Conservation (phyloP, 352 stramenopile species). For the Globisporangium solare region DNA sequence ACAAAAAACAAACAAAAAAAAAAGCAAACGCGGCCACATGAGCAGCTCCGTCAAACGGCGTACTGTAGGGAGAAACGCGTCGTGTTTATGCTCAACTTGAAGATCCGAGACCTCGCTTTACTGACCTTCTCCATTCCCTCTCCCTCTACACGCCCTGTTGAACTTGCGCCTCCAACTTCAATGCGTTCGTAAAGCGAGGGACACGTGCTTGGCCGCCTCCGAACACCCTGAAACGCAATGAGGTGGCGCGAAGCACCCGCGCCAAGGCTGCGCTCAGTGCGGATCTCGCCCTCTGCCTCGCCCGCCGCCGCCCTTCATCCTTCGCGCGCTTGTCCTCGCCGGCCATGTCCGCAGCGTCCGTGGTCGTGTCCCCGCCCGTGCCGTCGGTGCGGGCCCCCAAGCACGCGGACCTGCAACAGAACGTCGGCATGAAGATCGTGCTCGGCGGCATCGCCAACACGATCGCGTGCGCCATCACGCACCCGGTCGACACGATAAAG, state of each 20-base stretch:
- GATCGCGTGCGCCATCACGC: conserved; percentile 40
- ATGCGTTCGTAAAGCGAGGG: conserved; percentile 1
- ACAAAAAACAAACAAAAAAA: too few relatives aligned
- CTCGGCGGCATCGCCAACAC: conserved; percentile 62
- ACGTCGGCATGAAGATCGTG: conserved; percentile 55
- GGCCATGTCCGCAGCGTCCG: conserved; percentile 10
- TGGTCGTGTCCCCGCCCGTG: neutral
- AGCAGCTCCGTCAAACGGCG: too few relatives aligned
- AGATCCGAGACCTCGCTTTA: conserved; percentile 1
- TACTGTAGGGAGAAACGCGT: conserved; percentile 5
- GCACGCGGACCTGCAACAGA: conserved; percentile 45
- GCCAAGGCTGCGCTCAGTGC: conserved; percentile 8
- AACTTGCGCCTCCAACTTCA: neutral
- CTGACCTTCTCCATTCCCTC: neutral
- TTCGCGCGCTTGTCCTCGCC: too few relatives aligned
- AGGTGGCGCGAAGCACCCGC: too few relatives aligned
- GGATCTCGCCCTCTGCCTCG: conserved; percentile 10
- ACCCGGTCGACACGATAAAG: conserved; percentile 70
- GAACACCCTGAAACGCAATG: neutral
- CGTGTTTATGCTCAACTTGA: conserved; percentile 8
- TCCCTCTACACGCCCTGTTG: too few relatives aligned
- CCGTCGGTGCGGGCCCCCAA: conserved; percentile 14
- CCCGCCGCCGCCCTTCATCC: neutral
- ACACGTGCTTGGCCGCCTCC: neutral
- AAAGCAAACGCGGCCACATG: too few relatives aligned